Conservation (phyloP, 176 grass and related monocot species). For the Elymus sibiricus region DNA sequence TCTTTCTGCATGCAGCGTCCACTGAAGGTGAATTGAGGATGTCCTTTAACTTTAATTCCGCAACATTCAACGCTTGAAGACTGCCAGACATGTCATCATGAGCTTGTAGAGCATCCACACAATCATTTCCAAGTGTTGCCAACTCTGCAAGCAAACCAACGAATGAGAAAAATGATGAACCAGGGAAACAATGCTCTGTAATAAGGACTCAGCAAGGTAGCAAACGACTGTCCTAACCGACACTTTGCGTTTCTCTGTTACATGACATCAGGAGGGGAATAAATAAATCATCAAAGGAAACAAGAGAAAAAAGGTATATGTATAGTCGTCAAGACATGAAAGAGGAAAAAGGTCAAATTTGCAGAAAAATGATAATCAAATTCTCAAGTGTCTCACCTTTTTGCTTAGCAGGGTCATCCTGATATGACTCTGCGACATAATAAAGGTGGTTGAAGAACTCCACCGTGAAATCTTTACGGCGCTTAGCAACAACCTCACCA, state of each 20-base stretch:
- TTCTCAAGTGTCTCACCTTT: conserved; percentile 45
- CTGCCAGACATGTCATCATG: conserved; percentile 65
- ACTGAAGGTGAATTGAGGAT: conserved; percentile 68
- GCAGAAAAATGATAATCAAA: background rate
- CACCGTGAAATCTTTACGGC: conserved; percentile 86
- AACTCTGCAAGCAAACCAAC: conserved; percentile 51
- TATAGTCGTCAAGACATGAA: background rate
- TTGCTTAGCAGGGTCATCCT: conserved; percentile 53
- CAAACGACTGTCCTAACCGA: background rate
- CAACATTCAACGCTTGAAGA: conserved; percentile 60
- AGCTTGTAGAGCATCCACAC: conserved; percentile 74
- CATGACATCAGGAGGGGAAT: background rate
- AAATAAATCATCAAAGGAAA: background rate
- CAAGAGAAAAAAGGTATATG: background rate
- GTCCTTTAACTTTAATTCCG: conserved; percentile 80
- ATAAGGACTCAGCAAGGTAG: background rate
- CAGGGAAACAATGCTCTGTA: background rate
- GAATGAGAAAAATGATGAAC: background rate
- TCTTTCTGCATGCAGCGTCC: conserved; percentile 76
- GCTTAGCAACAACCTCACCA: conserved; percentile 50
- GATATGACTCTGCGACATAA: conserved; percentile 73
- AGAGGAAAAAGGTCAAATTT: background rate
- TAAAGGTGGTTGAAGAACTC: conserved; percentile 91
- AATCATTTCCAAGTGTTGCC: conserved; percentile 74
- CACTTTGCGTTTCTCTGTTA: background rate